Conservation (phyloP, 2,329 filamentous ascomycete genomes). For the Stagonosporopsis vannaccii region DNA sequence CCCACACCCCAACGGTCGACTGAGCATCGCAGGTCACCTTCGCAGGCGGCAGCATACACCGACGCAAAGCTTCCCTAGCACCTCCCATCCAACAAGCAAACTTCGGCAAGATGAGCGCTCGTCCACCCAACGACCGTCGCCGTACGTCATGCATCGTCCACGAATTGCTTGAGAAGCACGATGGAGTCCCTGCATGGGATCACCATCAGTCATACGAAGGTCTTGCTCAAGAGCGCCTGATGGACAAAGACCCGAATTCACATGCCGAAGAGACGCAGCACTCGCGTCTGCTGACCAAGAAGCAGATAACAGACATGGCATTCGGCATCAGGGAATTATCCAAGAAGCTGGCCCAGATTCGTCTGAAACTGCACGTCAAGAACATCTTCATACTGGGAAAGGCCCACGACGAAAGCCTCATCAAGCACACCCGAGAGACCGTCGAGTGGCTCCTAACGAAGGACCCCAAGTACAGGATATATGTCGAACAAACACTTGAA, state of each 20-base stretch:
- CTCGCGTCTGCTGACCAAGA: constrained; percentile 88
- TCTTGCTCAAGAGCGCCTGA: constrained; percentile 43
- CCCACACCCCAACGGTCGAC: constrained; percentile 12
- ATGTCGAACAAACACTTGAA: constrained; percentile 79
- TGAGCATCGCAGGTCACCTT: constrained; percentile 61
- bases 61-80: constrained; percentile 68
- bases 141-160: constrained; percentile 69
- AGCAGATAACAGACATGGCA: constrained; percentile 94
- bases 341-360: constrained; percentile 82
- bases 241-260: constrained; percentile 54
- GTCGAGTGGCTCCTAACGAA: constrained; percentile 80
- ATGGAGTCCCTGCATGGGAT: constrained; percentile 37
- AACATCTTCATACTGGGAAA: constrained; percentile 91
- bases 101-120: constrained; percentile 30
- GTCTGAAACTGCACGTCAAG: constrained; percentile 80
- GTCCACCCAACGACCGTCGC: constrained; percentile 45
- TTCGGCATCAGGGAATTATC: constrained; percentile 92
- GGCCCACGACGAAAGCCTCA: constrained; percentile 82
- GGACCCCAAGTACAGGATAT: constrained; percentile 76
- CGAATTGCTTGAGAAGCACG: constrained; percentile 60
- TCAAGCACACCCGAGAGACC: constrained; percentile 78
- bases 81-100: constrained; percentile 35
- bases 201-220: constrained; percentile 43
- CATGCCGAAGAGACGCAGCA: constrained; percentile 54
- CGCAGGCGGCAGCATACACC: constrained; percentile 58